phyloP scores from a whole-genome alignment of 768 basidiomycete species.

The Xerocomellus chrysenteron region DNA sequence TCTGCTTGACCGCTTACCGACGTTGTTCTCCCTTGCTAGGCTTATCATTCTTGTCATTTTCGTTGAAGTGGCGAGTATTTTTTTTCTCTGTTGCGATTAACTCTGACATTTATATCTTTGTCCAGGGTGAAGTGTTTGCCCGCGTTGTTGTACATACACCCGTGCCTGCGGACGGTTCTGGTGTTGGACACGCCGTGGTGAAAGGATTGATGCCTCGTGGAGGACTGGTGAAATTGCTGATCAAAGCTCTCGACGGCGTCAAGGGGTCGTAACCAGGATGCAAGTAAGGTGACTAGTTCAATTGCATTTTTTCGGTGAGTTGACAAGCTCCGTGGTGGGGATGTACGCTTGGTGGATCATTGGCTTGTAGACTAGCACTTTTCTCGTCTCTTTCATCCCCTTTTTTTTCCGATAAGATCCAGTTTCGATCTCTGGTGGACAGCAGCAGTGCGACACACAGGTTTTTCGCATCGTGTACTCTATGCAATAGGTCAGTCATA shows the following conservation, averaged over 20 bases:
- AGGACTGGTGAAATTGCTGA: constrained; percentile 21
- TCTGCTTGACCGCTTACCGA: constrained; percentile 40
- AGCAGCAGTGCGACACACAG: not conserved
- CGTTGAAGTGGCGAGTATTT: constrained; percentile 70
- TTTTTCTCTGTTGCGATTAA: too few relatives aligned
- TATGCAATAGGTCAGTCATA: not conserved
- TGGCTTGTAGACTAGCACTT: not conserved
- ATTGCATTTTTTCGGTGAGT: not conserved
- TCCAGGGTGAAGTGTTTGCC: constrained; percentile 78
- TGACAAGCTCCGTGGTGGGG: not conserved
- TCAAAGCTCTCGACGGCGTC: constrained; percentile 16
- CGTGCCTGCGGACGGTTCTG: not conserved
- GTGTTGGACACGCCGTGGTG: constrained; percentile 2
- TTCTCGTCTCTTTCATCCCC: not conserved
- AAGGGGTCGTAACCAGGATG: constrained; percentile 6
- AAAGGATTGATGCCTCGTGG: constrained; percentile 25
- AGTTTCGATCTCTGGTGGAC: not conserved
- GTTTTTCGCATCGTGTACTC: not conserved
- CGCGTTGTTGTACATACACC: constrained; percentile 62
- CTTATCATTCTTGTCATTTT: constrained; percentile 86
- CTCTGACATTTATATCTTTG: not conserved
- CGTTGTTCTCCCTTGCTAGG: constrained; percentile 44
- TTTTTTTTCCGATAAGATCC: not conserved
- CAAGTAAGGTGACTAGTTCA: not conserved
- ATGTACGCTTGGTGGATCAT: not conserved